These are phyloP conservation scores for Coffea eugenioides DNA, from an alignment of 257 asterid species.

Conservation along the genomic window DNA sequence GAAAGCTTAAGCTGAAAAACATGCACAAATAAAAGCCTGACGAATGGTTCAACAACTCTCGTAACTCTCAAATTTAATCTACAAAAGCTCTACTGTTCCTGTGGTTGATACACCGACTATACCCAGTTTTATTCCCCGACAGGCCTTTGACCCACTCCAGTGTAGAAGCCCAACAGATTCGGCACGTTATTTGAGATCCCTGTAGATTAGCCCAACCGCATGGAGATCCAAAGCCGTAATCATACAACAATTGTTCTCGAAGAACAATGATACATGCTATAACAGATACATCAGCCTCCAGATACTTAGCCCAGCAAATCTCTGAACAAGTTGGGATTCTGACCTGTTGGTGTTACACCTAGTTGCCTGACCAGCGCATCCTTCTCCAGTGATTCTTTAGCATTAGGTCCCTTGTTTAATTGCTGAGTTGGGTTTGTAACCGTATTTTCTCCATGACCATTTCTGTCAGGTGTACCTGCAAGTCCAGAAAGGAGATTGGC, in stretches of 20 bases:
- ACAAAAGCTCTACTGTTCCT: slow-evolving; percentile 18
- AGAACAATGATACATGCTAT: background rate
- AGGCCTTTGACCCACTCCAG: background rate
- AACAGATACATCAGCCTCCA: background rate
- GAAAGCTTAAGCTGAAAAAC: background rate
- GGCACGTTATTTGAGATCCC: background rate
- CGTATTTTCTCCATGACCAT: slow-evolving; percentile 41
- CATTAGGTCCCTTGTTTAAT: slow-evolving; percentile 62
- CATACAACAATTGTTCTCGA: slow-evolving; percentile 9
- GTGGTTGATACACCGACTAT: slow-evolving; percentile 2
- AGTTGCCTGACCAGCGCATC: slow-evolving; percentile 91
- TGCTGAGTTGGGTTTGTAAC: slow-evolving; percentile 30
- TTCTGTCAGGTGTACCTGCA: slow-evolving; percentile 29
- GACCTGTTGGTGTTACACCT: slow-evolving; percentile 85
- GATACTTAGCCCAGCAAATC: slow-evolving; percentile 66
- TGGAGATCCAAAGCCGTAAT: background rate
- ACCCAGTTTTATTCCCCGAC: slow-evolving; percentile 1
- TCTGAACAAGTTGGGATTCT: slow-evolving; percentile 83
- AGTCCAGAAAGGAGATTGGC: slow-evolving; percentile 21
- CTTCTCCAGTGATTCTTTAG: slow-evolving; percentile 74
- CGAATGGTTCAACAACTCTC: background rate
- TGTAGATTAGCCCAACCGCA: background rate
- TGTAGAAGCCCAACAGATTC: background rate
- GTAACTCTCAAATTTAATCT: slow-evolving; percentile 9
- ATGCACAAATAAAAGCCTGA: background rate